Base-by-base conservation (phyloP, 1,284 basidiomycete genomes). In the Cutaneotrichosporon mucoides region DNA sequence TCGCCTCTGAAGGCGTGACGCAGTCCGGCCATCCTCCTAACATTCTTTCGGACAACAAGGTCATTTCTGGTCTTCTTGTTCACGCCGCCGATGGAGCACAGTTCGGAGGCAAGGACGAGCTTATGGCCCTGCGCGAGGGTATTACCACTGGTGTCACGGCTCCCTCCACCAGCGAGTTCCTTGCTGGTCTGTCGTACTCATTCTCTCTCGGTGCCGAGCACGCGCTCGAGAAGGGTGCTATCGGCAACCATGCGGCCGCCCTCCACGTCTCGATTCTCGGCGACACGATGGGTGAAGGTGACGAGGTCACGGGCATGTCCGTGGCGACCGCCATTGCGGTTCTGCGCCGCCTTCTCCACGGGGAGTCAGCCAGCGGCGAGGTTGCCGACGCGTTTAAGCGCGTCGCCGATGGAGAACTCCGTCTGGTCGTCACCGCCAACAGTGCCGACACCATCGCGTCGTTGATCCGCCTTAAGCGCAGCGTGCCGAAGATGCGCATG, bases 391-490 rank as follows among this genome's bases (percentile, higher is more conserved):
- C 82, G 78, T 85, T 86, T 69, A 81, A 79, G 55, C 73, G 80
- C 65, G 86, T 85, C 11, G 82, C 84, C 1, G 79, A 71, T 75
- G 84, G 86, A 73, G 61, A 82, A 73, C 61, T 85, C 75, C 86
- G 89, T 2, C 71, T 89, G 46, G 85, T 93, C 1, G 79, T 92
- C 10, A 81, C 85, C 10, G 86, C 87, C 1, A 77, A 86, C 64
- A 86, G 81, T 64, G 87, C 87, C 0, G 88, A 92, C 68, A 80
- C 85, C 61, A 90, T 92, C 79, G 86, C 86, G 0, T 83, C 85
- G 3, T 73, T 96, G 12, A 76, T 95, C 44, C 79, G 84, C 38
- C 77, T 94, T 57, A 90, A 91, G 79, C 79, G 80, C 13, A 85
- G 90, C 61, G 13, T 16, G 6, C 55, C 55, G 13, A 50, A 58